Evolutionary conservation across 1,284 basidiomycete species (phyloP), one percentile per base, ranked within the genome.

Genomic region (Austroboletus rostrupii): DNA sequence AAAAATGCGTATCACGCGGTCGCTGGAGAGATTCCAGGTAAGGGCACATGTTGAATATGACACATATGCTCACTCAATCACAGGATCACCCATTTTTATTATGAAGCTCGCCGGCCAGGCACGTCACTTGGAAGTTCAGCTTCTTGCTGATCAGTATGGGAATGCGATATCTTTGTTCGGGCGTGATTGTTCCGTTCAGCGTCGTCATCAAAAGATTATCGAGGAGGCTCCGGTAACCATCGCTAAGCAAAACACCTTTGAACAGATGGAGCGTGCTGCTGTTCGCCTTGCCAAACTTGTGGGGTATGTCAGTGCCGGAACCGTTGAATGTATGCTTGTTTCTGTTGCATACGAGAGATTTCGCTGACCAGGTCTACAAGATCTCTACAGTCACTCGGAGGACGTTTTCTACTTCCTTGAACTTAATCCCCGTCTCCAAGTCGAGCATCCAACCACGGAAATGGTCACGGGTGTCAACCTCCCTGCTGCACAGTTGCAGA

Each of bases 201-300:
- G 97, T 62, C 91, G 97, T 57, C 97, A 99, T 73, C 97, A 99
- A 71, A 99, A 99, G 78, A 99, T 99, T 61, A 99, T 99, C 54
- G 97, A 99, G 73, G 97, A 99, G 71, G 97, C 97, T 10, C 97
- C 97, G 23, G 96, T 99, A 45, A 98, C 96, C 19, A 98, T 99
- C 58, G 97, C 97, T 17, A 87, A 84, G 62, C 87, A 83, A 45
- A 87, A 87, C 41, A 95, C 82, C 12, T 97, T 97, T 61, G 92
- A 94, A 68, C 77, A 94, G 70, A 99, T 99, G 97, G 97, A 99
- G 69, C 92, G 94, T 61, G 94, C 97, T 13, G 97, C 97, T 33
- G 97, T 99, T 41, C 86, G 97, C 64, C 79, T 99, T 21, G 94
- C 96, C 41, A 99, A 97, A 72, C 85, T 99, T 35, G 97, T 99